Evolutionary conservation across 2,329 filamentous ascomycete species (phyloP).

Genomic region (Fusarium pilosicola): DNA sequence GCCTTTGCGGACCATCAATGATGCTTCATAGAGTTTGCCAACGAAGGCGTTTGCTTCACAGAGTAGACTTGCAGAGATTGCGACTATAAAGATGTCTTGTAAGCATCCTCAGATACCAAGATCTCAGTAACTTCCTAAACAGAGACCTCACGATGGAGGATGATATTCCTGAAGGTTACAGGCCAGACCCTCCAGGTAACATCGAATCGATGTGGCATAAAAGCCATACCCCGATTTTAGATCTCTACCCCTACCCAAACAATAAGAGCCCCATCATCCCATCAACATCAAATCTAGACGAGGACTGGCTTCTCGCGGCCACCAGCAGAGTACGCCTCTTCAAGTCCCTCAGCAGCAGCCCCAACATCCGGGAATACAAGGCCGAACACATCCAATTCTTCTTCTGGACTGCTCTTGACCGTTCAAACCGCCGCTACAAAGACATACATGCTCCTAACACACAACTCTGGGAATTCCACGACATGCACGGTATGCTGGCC

Average conservation of each 20-base stretch:
- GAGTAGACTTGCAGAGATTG: neutral
- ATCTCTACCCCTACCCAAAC: slow-evolving; percentile 4
- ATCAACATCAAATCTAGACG: neutral
- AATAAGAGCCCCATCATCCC: neutral
- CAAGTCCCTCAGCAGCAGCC: neutral
- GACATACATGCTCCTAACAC: neutral
- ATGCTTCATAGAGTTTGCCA: neutral
- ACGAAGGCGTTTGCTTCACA: neutral
- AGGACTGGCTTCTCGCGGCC: neutral
- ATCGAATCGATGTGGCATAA: neutral
- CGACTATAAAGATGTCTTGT: neutral
- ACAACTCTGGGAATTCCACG: neutral
- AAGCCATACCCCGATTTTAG: neutral
- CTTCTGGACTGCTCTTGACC: slow-evolving; percentile 44
- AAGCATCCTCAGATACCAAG: neutral
- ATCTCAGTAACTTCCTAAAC: neutral
- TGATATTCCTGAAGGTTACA: neutral
- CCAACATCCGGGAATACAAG: neutral
- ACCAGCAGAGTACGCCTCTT: neutral
- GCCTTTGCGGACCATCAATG: neutral
- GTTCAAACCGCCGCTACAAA: slow-evolving; percentile 2
- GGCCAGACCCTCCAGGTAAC: neutral
- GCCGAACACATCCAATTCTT: slow-evolving; percentile 29
- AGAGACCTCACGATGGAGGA: neutral
- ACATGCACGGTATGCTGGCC: slow-evolving; percentile 30